Evolutionary conservation across 106 monocot genomes (phyloP).

Genomic region (Platanthera guangdongensis): DNA sequence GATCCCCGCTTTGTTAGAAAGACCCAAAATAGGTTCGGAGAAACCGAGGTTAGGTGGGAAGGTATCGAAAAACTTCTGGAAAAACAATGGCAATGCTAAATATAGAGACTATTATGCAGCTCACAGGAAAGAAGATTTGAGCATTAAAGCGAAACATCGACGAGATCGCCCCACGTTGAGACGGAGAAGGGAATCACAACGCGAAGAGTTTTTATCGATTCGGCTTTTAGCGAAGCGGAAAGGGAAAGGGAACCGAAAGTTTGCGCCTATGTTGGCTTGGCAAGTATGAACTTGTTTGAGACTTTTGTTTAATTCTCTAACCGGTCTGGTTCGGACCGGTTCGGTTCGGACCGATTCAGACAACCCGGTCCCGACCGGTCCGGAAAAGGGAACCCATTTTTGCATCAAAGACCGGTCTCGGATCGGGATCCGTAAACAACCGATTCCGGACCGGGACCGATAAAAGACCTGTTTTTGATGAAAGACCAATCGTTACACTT

Average conservation of each 20-base stretch:
- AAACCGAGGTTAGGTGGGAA: neutral
- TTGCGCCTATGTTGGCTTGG: neutral
- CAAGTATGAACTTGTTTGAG: neutral
- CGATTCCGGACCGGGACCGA: too few species aligned
- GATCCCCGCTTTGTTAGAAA: neutral
- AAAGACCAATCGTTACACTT: too few species aligned
- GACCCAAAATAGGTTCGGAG: neutral
- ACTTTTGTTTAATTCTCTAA: too few species aligned
- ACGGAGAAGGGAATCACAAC: neutral
- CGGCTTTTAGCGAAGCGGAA: neutral
- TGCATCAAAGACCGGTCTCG: too few species aligned
- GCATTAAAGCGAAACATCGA: too few species aligned
- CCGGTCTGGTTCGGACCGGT: too few species aligned
- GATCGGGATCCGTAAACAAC: too few species aligned
- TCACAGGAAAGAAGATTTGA: neutral
- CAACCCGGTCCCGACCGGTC: too few species aligned
- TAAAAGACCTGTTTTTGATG: too few species aligned
- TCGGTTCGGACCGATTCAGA: too few species aligned
- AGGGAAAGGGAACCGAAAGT: neutral
- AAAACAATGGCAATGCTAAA: neutral
- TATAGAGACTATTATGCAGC: neutral
- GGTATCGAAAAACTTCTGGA: neutral
- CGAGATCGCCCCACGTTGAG: too few species aligned
- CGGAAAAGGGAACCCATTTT: too few species aligned
- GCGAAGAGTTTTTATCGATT: neutral